Evolutionary conservation across 495 filamentous ascomycete species (phyloP).

Genomic region (Bathelium albidoporum): DNA sequence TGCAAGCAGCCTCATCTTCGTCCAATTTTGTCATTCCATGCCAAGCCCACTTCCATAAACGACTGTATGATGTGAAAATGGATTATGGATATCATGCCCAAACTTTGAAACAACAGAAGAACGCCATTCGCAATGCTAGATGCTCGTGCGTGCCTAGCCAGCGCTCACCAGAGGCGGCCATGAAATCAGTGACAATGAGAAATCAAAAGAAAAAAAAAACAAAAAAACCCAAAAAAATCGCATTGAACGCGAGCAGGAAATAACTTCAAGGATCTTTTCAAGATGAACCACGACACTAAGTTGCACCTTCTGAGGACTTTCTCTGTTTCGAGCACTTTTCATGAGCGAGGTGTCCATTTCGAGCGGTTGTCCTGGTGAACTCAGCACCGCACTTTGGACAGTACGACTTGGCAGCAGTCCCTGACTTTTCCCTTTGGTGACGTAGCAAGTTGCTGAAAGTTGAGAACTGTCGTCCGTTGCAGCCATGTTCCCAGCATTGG

Average conservation of each 20-base stretch:
- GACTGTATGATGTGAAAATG: background rate
- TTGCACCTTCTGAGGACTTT: constrained; percentile 26
- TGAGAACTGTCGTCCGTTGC: constrained; percentile 86
- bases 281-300: background rate
- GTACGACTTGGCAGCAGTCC: constrained; percentile 72
- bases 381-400: constrained; percentile 84
- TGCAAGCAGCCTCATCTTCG: background rate
- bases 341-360: constrained; percentile 78
- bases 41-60: background rate
- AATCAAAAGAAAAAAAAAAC: no score
- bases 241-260: background rate
- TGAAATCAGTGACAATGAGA: background rate
- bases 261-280: background rate
- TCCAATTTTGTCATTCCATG: background rate
- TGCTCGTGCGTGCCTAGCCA: background rate
- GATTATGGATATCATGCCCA: background rate
- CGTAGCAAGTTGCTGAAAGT: constrained; percentile 90
- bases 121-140: constrained; percentile 1
- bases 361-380: constrained; percentile 82
- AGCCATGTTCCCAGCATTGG: constrained; percentile 93
- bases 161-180: background rate
- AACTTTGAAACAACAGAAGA: background rate
- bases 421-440: constrained; percentile 90
- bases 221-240: no score
- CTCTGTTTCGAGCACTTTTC: constrained; percentile 72